Base-by-base conservation (phyloP, 208 protist genomes). In the Herpetomonas samuelpessoai region DNA sequence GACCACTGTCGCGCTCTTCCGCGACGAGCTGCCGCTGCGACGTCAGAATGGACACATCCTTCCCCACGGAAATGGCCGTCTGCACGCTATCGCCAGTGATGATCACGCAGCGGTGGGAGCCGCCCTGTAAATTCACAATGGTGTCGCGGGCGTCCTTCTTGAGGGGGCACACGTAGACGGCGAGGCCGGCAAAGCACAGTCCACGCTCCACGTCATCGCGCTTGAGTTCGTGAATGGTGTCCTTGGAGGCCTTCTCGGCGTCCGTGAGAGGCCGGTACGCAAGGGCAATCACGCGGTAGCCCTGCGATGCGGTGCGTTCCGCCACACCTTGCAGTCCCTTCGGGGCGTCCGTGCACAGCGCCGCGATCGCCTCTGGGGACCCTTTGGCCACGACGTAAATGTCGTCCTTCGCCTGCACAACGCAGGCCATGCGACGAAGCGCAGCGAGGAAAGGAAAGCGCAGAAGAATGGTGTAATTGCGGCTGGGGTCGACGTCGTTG, bases 51-150 rank as follows among this genome's bases (percentile, higher is more conserved):
- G 74, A 50, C 45, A 98, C 87, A 59, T 98, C 83, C 22, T 78
- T 66, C 22, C 96, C 98, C 19, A 99, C 98, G 24, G 97, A 95
- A 56, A 96, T 95, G 21, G 97, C 98, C 1, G 98, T 99, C 28
- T 98, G 87, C 24, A 90, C 80, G 76, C 97, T 98, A 74, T 99
- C 98, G 49, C 98, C 98, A 2, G 98, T 99, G 61, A 99, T 97
- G 88, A 99, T 99, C 41, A 97, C 81, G 39, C 96, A 94, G 44
- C 80, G 81, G 65, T 97, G 92, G 55, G 84, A 88, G 62, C 83
- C 80, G 26, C 71, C 62, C 22, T 86, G 65, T 19, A 99, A 70
- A 57, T 88, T 82, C 48, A 67, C 55, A 53, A 99, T 94, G 16
- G 91, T 91, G 26, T 78, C 60, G 26, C 65, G 64, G 12, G 94